Base-by-base conservation (phyloP, 345 rosid species). In the Syzygium aromaticum region DNA sequence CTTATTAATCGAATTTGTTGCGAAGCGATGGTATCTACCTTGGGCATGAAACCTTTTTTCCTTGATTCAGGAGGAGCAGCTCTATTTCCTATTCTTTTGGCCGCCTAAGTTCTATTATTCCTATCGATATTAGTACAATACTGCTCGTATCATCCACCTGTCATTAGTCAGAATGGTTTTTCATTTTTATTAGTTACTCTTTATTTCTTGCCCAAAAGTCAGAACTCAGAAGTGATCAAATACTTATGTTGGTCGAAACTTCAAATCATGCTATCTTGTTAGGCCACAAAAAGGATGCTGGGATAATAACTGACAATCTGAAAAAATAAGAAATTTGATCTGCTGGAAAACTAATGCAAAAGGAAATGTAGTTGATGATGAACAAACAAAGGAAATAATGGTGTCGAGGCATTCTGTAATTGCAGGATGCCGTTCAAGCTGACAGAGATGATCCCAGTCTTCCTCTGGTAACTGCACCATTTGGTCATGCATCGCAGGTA, bases 401-500 rank as follows among this genome's bases (percentile, higher is more conserved):
- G 84, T 56, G 82, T 64, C 15, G 28, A 84, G 51, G 38, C 49
- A 78, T 52, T 82, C 53, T 51, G 10, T 84, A 77, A 46, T 19
- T 52, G 51, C 87, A 98, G 99, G 98, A 96, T n/a, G 85, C 90
- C 3, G 92, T 96, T 90, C 99, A 98, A 93, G 91, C 94, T 84
- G 99, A 98, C 94, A 94, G 99, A 89, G 99, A 98, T 87, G 99
- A 98, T 92, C 98, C 98, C 87, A 91, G 91, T 91, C 93, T 91
- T 56, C 99, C 99, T 61, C 89, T 98, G 52, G 99, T 98, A 84
- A 98, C 99, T 54, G 98, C 97, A 82, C 99, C 99, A 82, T 98
- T 98, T 93, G 99, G 99, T 85, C 99, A 98, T 94, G 99, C 99
- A 16, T 98, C 99, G 11, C 99, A 98, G 98, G 99, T 98, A 92